Conservation (phyloP, 169 alveolate genomes). For the Plasmodium coatneyi region DNA sequence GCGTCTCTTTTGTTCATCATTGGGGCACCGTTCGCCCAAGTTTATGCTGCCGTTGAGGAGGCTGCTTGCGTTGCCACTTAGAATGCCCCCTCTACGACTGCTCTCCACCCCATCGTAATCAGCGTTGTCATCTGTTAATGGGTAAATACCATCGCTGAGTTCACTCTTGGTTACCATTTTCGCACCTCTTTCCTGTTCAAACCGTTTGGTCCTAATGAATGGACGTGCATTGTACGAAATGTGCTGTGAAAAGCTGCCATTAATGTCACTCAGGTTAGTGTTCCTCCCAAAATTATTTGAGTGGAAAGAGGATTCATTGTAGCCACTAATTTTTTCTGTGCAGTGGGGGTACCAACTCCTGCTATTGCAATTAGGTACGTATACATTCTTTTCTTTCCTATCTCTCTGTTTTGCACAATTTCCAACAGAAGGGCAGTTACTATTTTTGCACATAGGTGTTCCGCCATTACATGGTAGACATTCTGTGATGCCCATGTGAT, state of each 20-base stretch:
- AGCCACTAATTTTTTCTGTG: not conserved
- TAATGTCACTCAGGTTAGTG: not conserved
- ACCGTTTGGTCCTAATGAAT: not conserved
- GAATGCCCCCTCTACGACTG: not conserved
- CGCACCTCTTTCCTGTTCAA: not conserved
- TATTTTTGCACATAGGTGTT: not conserved
- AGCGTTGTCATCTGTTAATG: conserved; percentile 38
- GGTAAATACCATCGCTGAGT: not conserved
- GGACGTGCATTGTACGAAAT: not conserved
- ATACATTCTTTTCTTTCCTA: not conserved
- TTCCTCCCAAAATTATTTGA: not conserved
- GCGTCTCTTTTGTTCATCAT: not conserved
- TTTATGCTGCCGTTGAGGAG: not conserved
- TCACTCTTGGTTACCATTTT: not conserved
- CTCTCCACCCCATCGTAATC: not conserved
- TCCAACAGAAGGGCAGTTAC: not conserved
- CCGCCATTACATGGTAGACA: not conserved
- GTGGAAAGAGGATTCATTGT: conserved; percentile 4
- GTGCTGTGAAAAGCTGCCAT: not conserved
- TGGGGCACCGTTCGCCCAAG: not conserved
- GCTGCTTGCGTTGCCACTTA: not conserved
- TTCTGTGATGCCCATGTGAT: not conserved
- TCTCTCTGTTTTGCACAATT: not conserved
- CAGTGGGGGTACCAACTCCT: not conserved
- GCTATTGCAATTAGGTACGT: not conserved